Base-by-base conservation (phyloP, 2,329 filamentous ascomycete species). In the Ophiocordyceps camponoti-leonardi region DNA sequence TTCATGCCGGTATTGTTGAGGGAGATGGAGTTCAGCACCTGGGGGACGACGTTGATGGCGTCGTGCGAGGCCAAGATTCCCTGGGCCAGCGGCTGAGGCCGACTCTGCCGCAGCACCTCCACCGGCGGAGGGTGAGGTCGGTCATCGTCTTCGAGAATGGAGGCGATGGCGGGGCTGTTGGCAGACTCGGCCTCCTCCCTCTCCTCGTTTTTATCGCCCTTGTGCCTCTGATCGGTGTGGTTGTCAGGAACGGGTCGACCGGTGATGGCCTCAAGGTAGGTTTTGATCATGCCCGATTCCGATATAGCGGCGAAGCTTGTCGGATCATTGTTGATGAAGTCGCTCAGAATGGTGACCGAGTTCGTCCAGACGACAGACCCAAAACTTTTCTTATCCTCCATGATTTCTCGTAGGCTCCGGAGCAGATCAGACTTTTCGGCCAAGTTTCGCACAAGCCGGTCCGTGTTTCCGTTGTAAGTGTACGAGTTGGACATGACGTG, bases 251-350 rank as follows among this genome's bases (percentile, higher is more conserved):
- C 58, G 6, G 64, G 55, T 23, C 64, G 66, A 5, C 74, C 71
- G 1, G 79, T 93, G 45, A 96, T 75, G 4, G 88, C 79, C 60
- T 90, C 81, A 14, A 99, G 71, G 48, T 95, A 83, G 44, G 80
- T 85, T 58, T 83, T 83, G 55, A 92, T 88, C 53, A 98, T 73
- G 20, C 87, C 87, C 44, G 92, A 90, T 64, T 99, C 92, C 14
- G 86, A 86, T 51, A 99, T 92, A 22, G 94, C 86, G 26, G 86
- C 83, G 60, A 94, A 98, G 61, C 92, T 98, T 1, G 92, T 98
- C 0, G 92, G 92, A 56, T 98, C 92, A 58, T 96, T 95, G 64
- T 99, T 93, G 55, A 99, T 94, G 62, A 98, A 98, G 54, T 86
- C 90, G 57, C 86, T 92, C 44, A 98, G 69, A 47, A 95, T 90